Percentiles rank a stretch among this genome's conserved stretches.
Conservation (phyloP, 2,329 filamentous ascomycete species). For the Zelopaecilomyces penicillatus region DNA sequence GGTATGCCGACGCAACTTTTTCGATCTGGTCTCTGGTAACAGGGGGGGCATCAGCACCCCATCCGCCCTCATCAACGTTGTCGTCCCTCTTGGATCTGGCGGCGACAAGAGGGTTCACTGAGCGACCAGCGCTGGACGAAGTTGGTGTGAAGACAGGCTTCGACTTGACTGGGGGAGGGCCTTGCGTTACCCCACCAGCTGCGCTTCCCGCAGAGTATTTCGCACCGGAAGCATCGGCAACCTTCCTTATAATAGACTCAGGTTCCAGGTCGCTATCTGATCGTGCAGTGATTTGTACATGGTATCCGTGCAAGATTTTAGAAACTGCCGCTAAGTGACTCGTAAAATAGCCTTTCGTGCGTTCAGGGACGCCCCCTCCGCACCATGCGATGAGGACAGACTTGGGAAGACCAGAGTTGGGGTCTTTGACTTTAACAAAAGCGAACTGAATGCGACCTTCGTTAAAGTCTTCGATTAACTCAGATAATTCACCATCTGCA, state of each 20-base stretch:
- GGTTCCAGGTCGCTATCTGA: conserved; percentile 83
- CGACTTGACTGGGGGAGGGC: conserved; percentile 64
- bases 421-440: conserved; percentile 92
- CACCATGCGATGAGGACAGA: conserved; percentile 93
- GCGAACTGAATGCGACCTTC: conserved; percentile 96
- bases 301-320: conserved; percentile 91
- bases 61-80: conserved; percentile 74
- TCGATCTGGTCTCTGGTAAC: conserved; percentile 80
- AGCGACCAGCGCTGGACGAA: conserved; percentile 33
- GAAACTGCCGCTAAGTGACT: conserved; percentile 85
- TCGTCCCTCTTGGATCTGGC: conserved; percentile 53
- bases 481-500: conserved; percentile 79
- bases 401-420: conserved; percentile 83
- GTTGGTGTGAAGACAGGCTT: conserved; percentile 92
- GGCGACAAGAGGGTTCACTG: conserved; percentile 60
- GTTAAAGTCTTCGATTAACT: conserved; percentile 91
- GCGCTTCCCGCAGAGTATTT: conserved; percentile 75
- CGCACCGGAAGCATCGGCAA: conserved; percentile 85
- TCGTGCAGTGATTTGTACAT: conserved; percentile 93
- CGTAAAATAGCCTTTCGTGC: conserved; percentile 97
- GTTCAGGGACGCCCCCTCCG: conserved; percentile 93
- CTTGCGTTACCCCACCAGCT: conserved; percentile 41
- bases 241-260: conserved; percentile 83
- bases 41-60: conserved; percentile 89
- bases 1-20: conserved; percentile 87